Base-by-base conservation (phyloP, 2,329 filamentous ascomycete species). In the Verticillium dahliae region DNA sequence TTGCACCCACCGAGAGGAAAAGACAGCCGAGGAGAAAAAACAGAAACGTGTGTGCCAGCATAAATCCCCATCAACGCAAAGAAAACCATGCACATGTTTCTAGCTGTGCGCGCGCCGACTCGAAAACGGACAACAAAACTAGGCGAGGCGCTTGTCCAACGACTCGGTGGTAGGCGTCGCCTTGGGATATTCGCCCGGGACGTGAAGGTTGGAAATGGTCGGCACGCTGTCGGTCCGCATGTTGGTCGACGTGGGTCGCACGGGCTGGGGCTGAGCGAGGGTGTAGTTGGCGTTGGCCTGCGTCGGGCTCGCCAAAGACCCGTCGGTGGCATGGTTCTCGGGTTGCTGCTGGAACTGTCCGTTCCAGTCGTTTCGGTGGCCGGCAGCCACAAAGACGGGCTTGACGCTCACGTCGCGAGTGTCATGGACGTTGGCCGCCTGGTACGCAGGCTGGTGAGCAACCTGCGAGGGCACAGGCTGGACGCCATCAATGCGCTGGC, bases 121-220 rank as follows among this genome's bases (percentile, higher is more conserved):
- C 10, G 54, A 35, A 9, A 35, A 6, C 27, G 27, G 27, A 27
- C n/a, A 2, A 11, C 2, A 14, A n/a, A 6, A 27, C 14, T 56
- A 56, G 27, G 34, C 38, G 9, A 57, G 14, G n/a, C 38, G 33
- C 13, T 56, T 60, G 7, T 37, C 54, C 7, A 45, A 57, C 9
- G 35, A 6, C 39, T 60, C 59, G 14, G 37, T 56, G 22, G 60
- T 45, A 10, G 60, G 57, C 4, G 60, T 67, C 60, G 64, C 71
- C 65, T 73, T 79, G 9, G 86, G 86, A 69, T 82, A 92, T 66
- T 88, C 81, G 11, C 89, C 89, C 3, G 89, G 89, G 18, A 92
- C 82, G 69, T 90, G 87, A 58, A 91, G 74, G 69, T 88, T 82
- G 60, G 85, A 86, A 55, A 90, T 84, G 34, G 82, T 84, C 13